These are phyloP conservation scores for Buxus sempervirens DNA, from an alignment of 164 flowering plant genomes.

Conservation along the genomic window DNA sequence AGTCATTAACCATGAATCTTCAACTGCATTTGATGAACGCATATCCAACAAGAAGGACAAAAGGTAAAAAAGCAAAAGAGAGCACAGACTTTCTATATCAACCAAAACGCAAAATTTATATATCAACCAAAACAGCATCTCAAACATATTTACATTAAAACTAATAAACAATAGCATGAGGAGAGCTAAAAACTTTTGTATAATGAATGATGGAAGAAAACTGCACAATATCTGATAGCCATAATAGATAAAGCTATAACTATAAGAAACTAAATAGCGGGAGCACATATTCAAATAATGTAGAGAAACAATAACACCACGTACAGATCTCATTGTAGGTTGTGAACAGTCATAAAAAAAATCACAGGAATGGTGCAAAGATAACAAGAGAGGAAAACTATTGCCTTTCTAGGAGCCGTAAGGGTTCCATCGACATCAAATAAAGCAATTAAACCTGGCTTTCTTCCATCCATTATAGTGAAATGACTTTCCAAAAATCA, in stretches of 20 bases:
- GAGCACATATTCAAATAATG: too few relatives aligned
- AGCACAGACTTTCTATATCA: too few relatives aligned
- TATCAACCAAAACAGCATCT: not conserved
- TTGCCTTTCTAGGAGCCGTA: slow-evolving; percentile 93
- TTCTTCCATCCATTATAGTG: slow-evolving; percentile 55
- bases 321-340: not conserved
- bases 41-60: not conserved
- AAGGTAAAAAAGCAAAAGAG: too few relatives aligned
- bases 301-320: not conserved
- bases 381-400: not conserved
- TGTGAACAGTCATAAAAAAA: not conserved
- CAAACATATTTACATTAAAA: not conserved
- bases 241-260: too few relatives aligned
- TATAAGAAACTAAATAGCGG: too few relatives aligned
- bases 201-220: not conserved
- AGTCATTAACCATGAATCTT: not conserved
- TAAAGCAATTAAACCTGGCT: slow-evolving; percentile 75
- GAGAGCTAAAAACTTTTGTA: not conserved
- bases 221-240: not conserved
- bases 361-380: not conserved
- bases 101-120: too few relatives aligned
- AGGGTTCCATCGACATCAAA: slow-evolving; percentile 99
- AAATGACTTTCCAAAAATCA: slow-evolving; percentile 11
- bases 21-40: not conserved
- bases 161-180: not conserved